Conservation (phyloP, 2,329 filamentous ascomycete species). For the Penicillium hordei region DNA sequence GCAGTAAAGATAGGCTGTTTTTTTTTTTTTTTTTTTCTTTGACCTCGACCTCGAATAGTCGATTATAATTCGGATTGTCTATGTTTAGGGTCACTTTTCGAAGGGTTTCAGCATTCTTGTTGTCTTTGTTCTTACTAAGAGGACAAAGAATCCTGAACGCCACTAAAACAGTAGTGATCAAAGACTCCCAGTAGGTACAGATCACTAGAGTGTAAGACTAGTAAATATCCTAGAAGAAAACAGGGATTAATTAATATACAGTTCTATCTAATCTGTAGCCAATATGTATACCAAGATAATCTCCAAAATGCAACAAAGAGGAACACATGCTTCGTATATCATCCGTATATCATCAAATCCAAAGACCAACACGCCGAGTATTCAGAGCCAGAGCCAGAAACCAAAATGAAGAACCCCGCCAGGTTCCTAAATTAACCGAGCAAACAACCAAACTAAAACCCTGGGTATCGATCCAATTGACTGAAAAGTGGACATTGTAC, state of each 20-base stretch:
- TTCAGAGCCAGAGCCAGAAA: not conserved
- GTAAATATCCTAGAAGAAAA: not conserved
- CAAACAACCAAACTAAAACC: not conserved
- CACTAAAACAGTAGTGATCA: not conserved
- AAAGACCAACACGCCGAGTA: not conserved
- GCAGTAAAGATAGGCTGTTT: no score
- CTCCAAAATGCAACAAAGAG: not conserved
- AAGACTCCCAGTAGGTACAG: not conserved
- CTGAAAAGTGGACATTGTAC: not conserved
- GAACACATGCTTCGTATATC: conserved; percentile 9
- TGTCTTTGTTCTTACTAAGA: not conserved
- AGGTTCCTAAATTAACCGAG: not conserved
- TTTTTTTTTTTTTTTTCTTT: not conserved
- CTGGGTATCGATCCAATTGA: conserved; percentile 13
- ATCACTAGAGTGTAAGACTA: not conserved
- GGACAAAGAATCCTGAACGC: not conserved
- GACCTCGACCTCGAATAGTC: not conserved
- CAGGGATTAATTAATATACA: conserved; percentile 8
- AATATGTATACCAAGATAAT: not conserved
- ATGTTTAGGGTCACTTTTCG: not conserved
- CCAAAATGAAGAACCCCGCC: not conserved
- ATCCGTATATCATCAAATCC: conserved; percentile 17
- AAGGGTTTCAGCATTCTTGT: not conserved
- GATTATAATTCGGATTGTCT: not conserved
- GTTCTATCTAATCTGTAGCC: not conserved